Evolutionary conservation across 1,284 basidiomycete species (phyloP).

Genomic region (Trametes versicolor): DNA sequence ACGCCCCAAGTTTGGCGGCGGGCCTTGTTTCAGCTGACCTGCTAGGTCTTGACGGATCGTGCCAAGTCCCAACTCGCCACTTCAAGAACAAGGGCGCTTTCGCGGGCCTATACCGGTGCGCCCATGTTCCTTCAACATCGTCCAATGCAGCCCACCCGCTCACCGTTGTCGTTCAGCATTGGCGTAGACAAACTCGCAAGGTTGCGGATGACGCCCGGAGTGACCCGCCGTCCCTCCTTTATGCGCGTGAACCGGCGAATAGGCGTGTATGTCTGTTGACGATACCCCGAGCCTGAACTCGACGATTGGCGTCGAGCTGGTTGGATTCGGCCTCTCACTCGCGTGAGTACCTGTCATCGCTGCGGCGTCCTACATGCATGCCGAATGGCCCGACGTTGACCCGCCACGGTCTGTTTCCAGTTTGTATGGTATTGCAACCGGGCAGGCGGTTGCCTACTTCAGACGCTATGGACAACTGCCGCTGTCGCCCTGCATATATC

Average conservation of each 20-base stretch:
- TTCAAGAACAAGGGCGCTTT: no score
- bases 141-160: background rate
- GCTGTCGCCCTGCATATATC: slow-evolving; percentile 10
- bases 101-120: background rate
- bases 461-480: slow-evolving; percentile 5
- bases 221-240: background rate
- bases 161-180: background rate
- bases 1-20: background rate
- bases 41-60: background rate
- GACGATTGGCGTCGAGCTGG: slow-evolving; percentile 25
- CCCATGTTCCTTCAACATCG: background rate
- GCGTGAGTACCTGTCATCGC: slow-evolving; percentile 13
- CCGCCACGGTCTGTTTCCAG: slow-evolving; percentile 2
- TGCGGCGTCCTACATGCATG: background rate
- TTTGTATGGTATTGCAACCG: slow-evolving; percentile 25
- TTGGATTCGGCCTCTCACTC: slow-evolving; percentile 19
- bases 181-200: background rate
- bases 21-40: background rate
- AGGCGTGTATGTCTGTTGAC: slow-evolving; percentile 22
- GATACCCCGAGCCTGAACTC: slow-evolving; percentile 12
- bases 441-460: slow-evolving; percentile 21
- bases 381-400: background rate
- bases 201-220: slow-evolving; percentile 16
- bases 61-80: no score
- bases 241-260: slow-evolving; percentile 3